These are phyloP conservation scores for Eucalyptus erythrocorys DNA, from an alignment of 345 rosid species.

Conservation along the genomic window DNA sequence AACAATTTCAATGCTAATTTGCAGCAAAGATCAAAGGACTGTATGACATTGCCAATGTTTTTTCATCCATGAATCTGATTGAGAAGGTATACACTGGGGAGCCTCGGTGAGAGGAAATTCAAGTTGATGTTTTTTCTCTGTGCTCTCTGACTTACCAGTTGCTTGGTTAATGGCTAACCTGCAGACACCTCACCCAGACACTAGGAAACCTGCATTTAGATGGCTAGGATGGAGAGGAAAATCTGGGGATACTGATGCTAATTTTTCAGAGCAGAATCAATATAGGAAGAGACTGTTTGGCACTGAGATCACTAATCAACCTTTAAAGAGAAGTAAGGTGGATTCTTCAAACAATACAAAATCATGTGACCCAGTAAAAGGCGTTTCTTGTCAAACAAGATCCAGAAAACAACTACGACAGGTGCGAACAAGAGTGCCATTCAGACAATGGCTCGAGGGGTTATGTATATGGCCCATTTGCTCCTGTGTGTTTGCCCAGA, in stretches of 20 bases:
- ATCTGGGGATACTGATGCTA: background rate
- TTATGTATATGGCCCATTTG: conserved; percentile 47
- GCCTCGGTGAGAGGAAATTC: background rate
- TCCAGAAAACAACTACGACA: background rate
- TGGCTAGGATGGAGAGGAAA: conserved; percentile 57
- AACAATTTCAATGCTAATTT: background rate
- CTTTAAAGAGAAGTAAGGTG: conserved; percentile 28
- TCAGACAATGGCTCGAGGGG: conserved; percentile 13
- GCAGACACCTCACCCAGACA: conserved; percentile 67
- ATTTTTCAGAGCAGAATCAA: conserved; percentile 13
- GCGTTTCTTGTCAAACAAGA: background rate
- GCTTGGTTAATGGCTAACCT: background rate
- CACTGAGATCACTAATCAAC: conserved; percentile 40
- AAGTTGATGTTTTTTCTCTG: background rate
- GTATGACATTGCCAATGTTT: conserved; percentile 80
- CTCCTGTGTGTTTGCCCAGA: conserved; percentile 11
- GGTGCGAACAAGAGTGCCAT: conserved; percentile 8
- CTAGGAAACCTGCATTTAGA: conserved; percentile 63
- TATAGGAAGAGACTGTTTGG: conserved; percentile 56
- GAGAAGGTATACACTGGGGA: conserved; percentile 44
- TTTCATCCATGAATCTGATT: conserved; percentile 61
- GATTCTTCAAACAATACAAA: conserved; percentile 11
- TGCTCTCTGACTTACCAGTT: background rate
- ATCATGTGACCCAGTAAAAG: conserved; percentile 9
- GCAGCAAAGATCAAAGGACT: conserved; percentile 81